Base-by-base conservation (phyloP, 805 yeast genomes). In the Teunomyces panamensis region DNA sequence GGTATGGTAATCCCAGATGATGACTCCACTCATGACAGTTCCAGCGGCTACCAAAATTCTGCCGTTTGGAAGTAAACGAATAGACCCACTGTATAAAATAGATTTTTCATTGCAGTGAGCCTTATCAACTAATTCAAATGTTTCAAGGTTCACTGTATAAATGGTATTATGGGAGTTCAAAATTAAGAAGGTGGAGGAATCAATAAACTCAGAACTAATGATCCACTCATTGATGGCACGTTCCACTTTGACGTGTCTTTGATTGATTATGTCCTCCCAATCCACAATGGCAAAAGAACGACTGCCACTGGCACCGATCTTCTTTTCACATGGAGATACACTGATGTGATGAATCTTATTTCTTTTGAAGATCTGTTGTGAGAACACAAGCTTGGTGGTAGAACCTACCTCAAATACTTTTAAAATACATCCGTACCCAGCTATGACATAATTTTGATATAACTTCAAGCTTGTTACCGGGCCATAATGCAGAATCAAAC, bases 11-110 rank as follows among this genome's bases (percentile, higher is more conserved):
- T 81, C 81, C 98, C 98, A 92, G 1, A 90, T 69, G 3, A 87
- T 69, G 1, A 89, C 83, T 10, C 97, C 96, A 42, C 85, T 84
- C 84, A 91, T 83, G 2, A 92, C 97, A 0, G 99, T 92, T 20
- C 99, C 99, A 0, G 97, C 91, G 26, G 89, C 89, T 10, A 89
- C 74, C 4, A 78, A 61, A 0, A 84, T 78, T 32, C 65, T 63
- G 5, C 68, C 72, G 9, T 64, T 61, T 2, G 63, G 49, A 13
- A 78, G 54, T 0, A 77, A 77, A 45, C 74, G 74, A 33, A 92
- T 78, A 1, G 88, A 75, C 0, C 98, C 99, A 5, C 96, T 88
- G 62, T 94, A 94, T 30, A 94, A 71, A 41, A 92, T 85, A 1
- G 96, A 87, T 54, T 86, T 84, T 65, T 89, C 95, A 14, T 77